Percentiles rank a stretch among this genome's conserved stretches.
Evolutionary conservation across 352 stramenopile genomes (phyloP).

Genomic region (Albugo candida): DNA sequence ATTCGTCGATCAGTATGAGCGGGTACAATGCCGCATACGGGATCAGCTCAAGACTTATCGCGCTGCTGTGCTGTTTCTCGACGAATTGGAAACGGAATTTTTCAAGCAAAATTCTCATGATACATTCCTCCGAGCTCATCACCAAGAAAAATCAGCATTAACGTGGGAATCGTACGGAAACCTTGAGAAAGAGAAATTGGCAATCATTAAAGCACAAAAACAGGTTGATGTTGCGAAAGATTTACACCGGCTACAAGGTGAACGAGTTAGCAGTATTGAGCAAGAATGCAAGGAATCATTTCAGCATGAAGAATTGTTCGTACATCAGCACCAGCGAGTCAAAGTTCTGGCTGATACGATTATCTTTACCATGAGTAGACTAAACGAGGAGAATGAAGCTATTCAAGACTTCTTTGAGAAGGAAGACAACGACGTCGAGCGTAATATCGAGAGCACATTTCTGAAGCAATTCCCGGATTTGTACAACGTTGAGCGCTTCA

Average conservation of each 20-base stretch:
- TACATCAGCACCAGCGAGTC: too few relatives aligned
- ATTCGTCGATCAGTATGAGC: conserved; percentile 15
- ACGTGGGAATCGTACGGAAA: conserved; percentile 35
- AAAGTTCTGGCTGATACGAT: too few relatives aligned
- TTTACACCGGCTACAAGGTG: conserved; percentile 28
- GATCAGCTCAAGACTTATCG: conserved; percentile 16
- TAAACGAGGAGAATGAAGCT: too few relatives aligned
- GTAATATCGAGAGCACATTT: too few relatives aligned
- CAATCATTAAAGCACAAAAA: conserved; percentile 26
- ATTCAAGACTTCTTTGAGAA: too few relatives aligned
- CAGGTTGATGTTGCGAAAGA: conserved; percentile 30
- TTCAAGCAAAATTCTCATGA: conserved; percentile 25
- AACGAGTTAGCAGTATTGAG: conserved; percentile 12
- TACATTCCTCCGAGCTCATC: conserved; percentile 26
- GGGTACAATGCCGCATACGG: conserved; percentile 13
- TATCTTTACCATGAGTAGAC: too few relatives aligned
- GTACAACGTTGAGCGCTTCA: too few relatives aligned
- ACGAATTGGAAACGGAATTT: conserved; percentile 28
- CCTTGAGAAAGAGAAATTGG: conserved; percentile 34
- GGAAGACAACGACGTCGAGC: too few relatives aligned
- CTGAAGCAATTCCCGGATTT: too few relatives aligned
- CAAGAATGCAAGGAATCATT: too few relatives aligned
- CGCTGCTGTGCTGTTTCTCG: conserved; percentile 25
- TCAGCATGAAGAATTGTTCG: too few relatives aligned
- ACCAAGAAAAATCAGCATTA: conserved; percentile 18